Evolutionary conservation across 345 rosid species (phyloP).

Genomic region (Hibiscus syriacus): DNA sequence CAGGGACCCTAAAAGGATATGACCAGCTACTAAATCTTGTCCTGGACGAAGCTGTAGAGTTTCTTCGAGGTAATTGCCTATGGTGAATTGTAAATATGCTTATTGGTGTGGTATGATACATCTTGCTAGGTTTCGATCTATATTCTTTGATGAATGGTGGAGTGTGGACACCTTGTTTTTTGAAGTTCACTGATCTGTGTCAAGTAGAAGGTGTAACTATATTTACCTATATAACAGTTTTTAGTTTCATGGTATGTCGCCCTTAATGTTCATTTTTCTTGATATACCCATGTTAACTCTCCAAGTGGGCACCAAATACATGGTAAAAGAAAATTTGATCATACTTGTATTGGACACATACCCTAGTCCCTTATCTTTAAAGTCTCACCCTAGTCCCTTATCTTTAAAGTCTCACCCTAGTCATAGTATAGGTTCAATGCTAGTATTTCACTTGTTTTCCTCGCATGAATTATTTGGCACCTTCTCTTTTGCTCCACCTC

Average conservation of each 20-base stretch:
- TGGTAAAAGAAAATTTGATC: neutral
- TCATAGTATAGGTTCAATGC: neutral
- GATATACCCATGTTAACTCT: neutral
- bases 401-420: neutral
- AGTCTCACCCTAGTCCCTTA: neutral
- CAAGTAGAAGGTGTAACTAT: neutral
- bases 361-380: too few relatives aligned
- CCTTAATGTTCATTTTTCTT: neutral
- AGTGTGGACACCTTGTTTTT: neutral
- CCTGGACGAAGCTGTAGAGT: constrained; percentile 84
- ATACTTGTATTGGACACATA: neutral
- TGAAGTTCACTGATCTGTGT: neutral
- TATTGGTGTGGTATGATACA: neutral
- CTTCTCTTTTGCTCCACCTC: neutral
- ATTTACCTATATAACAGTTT: neutral
- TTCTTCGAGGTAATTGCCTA: constrained; percentile 57
- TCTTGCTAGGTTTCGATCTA: neutral
- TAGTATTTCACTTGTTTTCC: neutral
- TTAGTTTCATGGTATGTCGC: neutral
- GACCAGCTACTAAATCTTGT: constrained; percentile 95
- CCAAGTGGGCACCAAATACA: neutral
- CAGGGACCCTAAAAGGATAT: constrained; percentile 91
- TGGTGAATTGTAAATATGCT: neutral
- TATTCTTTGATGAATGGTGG: neutral
- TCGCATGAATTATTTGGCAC: neutral